Base-by-base conservation (phyloP, 148 eudicot genomes). In the Amaranthus palmeri region DNA sequence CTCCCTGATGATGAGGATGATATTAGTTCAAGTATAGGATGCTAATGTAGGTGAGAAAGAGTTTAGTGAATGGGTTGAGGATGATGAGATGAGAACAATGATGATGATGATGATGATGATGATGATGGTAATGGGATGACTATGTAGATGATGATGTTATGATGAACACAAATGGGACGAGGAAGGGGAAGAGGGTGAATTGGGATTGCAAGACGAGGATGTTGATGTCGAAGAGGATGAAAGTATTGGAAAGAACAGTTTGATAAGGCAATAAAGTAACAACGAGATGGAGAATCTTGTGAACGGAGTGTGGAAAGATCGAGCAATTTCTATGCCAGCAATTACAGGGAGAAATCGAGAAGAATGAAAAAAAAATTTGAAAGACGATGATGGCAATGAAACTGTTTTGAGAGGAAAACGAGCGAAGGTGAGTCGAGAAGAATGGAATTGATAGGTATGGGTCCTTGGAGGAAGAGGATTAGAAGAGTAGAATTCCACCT, bases 401-500 rank as follows among this genome's bases (percentile, higher is more conserved):
- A 15, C 67, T 15, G 67, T 49, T 14, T 8, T 79, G 62, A 56
- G 82, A 57, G 82, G 82, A 6, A 79, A 74, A 67, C 86, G 88
- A 72, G 87, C 92, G 1, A 93, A 89, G 75, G 87, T 93, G 59
- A 85, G 80, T 66, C 82, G 80, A 7, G 73, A 87, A 71, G 98
- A 91, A 70, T 89, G 98, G 97, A 88, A 74, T 45, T 17, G 48
- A 54, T 84, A 4, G 98, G 96, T 13, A 59, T 79, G 69, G 91
- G 96, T 49, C 96, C 90, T 41, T 83, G 80, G 76, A 86, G 80
- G 80, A 91, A 80, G 86, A 87, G 68, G 83, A 65, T 86, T 25
- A 91, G 79, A 91, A 86, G 91, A 88, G 97, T 74, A 85, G 68
- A 79, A 86, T 89, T 68, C 98, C 98, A 2, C 98, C 98, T 9